Base-by-base conservation (phyloP, 805 yeast species). In the Candida incommunis region DNA sequence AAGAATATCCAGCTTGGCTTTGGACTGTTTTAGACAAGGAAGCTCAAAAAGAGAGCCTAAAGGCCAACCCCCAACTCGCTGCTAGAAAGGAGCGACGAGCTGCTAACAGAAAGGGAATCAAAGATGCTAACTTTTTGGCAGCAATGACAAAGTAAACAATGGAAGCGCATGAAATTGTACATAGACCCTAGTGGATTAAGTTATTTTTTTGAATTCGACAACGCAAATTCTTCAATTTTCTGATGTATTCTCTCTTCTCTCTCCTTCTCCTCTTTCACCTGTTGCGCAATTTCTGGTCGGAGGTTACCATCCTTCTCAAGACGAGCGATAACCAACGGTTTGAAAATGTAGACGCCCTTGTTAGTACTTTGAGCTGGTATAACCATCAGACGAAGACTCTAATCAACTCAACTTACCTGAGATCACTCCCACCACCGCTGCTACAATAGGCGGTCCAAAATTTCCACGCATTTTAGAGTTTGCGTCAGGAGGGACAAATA, bases 1-100 rank as follows among this genome's bases (percentile, higher is more conserved):
- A 69, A 31, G 95, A 88, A 55, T 90, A 90, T 59, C 98, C 98
- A 3, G 83, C 73, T 41, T 90, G 98, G 98, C 70, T 90, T 44
- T 92, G 97, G 97, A 75, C 72, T 3, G 68, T 84, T 42, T 71
- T 87, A 25, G 94, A 88, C 61, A 67, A 73, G 43, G 73, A 74
- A 31, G 74, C 74, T n/a, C 78, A 75, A 56, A 67, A 70, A 46
- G 72, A 68, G 23, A 68, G 72, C 51, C 68, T 81, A 31, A 78
- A 74, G 43, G 69, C 68, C 22, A 75, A 75, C 46, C 84, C 85
- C 35, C 69, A 79, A 43, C 73, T 72, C 65, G 70, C 70, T 51
- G 83, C 90, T 62, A 75, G 82, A 58, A 82, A 75, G 59, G 74
- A 76, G 56, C 68, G 86, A 54, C 75, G 88, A 58, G 72, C 73